phyloP scores from a whole-genome alignment of 1,284 basidiomycete species.

The Limonomyces culmigenus region DNA sequence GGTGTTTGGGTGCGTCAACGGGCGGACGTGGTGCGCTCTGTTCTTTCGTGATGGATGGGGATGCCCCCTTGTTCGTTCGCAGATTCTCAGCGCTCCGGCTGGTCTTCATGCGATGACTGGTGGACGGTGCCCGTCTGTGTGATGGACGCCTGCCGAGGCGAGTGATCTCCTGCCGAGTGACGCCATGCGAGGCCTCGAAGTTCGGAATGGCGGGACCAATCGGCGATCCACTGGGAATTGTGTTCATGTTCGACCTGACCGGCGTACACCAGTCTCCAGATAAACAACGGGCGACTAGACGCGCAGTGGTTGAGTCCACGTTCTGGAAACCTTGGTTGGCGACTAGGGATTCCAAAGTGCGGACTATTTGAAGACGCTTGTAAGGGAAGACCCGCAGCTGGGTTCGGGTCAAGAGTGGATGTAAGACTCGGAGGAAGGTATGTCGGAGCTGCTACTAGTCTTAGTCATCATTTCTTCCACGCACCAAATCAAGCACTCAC shows the following conservation, averaged over 20 bases:
- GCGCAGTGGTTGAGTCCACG: slow-evolving; percentile 71
- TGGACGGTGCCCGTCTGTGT: slow-evolving; percentile 14
- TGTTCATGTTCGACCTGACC: slow-evolving; percentile 17
- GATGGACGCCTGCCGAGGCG: slow-evolving; percentile 21
- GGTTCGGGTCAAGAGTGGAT: slow-evolving; percentile 89
- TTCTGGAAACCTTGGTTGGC: slow-evolving; percentile 66
- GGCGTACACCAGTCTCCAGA: slow-evolving; percentile 77
- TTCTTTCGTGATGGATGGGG: neutral
- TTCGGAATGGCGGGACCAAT: slow-evolving; percentile 12
- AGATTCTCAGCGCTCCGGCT: slow-evolving; percentile 47
- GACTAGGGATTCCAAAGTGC: slow-evolving; percentile 67
- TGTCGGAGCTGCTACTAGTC: slow-evolving; percentile 89
- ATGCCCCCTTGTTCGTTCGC: slow-evolving; percentile 10
- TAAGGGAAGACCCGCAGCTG: slow-evolving; percentile 78
- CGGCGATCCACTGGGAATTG: too few relatives aligned
- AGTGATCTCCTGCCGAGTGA: slow-evolving; percentile 20
- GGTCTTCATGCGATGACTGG: slow-evolving; percentile 24
- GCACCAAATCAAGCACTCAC: too few relatives aligned
- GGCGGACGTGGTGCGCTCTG: too few relatives aligned
- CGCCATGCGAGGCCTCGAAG: slow-evolving; percentile 9
- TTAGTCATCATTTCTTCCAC: too few relatives aligned
- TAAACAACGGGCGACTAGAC: slow-evolving; percentile 87
- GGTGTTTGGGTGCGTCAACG: too few relatives aligned
- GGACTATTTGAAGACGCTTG: slow-evolving; percentile 82
- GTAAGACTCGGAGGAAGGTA: slow-evolving; percentile 91